Conservation (phyloP, 1,139 yeast genomes). For the Yamadazyma friedrichii region DNA sequence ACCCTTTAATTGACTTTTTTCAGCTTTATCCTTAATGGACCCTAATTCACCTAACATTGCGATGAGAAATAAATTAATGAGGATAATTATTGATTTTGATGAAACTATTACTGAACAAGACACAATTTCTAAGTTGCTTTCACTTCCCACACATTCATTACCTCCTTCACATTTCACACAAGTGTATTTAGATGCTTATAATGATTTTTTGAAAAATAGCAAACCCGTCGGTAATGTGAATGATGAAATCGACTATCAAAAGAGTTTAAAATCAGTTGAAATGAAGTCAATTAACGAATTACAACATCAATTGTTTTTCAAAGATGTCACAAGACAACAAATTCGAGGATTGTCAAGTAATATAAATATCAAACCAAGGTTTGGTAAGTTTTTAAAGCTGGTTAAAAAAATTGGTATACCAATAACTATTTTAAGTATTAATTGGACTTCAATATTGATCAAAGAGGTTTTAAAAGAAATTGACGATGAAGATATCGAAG, state of each 20-base stretch:
- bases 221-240: slow-evolving; percentile 19
- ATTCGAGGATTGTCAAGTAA: slow-evolving; percentile 35
- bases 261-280: slow-evolving; percentile 48
- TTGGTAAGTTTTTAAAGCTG: slow-evolving; percentile 32
- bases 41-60: background rate
- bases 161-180: slow-evolving; percentile 49
- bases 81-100: slow-evolving; percentile 58
- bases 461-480: slow-evolving; percentile 28
- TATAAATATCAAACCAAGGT: slow-evolving; percentile 45
- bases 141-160: slow-evolving; percentile 43
- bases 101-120: slow-evolving; percentile 63
- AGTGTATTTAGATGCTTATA: slow-evolving; percentile 42
- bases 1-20: slow-evolving; percentile 17
- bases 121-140: slow-evolving; percentile 53
- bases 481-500: slow-evolving; percentile 21
- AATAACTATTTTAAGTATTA: slow-evolving; percentile 55
- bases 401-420: slow-evolving; percentile 29
- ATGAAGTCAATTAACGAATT: slow-evolving; percentile 49
- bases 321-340: slow-evolving; percentile 34
- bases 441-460: slow-evolving; percentile 62
- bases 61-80: background rate
- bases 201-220: slow-evolving; percentile 19
- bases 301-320: slow-evolving; percentile 39
- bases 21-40: slow-evolving; percentile 1
- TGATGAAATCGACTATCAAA: slow-evolving; percentile 45